Evolutionary conservation across 2,329 filamentous ascomycete species (phyloP).

Genomic region (Macrophomina phaseolina): DNA sequence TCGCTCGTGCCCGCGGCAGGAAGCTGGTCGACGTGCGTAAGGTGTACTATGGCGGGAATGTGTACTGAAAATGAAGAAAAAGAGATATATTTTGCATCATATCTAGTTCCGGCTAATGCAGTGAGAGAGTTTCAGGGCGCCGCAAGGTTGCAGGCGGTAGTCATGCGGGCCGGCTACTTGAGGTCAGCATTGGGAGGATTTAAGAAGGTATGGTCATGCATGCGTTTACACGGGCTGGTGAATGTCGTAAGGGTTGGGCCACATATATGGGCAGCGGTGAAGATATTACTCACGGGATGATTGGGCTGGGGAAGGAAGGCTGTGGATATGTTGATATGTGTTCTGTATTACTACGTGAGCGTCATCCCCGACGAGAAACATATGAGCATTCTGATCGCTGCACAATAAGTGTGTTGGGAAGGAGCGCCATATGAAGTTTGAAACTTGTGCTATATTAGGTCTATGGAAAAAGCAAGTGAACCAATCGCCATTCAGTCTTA

Average conservation of each 20-base stretch:
- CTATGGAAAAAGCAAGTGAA: neutral
- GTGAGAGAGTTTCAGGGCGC: no score
- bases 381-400: neutral
- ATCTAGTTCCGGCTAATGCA: no score
- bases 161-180: no score
- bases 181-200: no score
- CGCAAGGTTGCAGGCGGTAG: no score
- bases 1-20: slow-evolving; percentile 86
- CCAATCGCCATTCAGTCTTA: neutral
- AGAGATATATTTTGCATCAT: neutral
- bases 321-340: slow-evolving; percentile 13
- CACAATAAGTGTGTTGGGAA: neutral
- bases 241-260: no score
- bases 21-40: slow-evolving; percentile 96
- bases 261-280: no score
- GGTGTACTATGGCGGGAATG: slow-evolving; percentile 89
- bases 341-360: slow-evolving; percentile 13
- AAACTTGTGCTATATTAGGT: neutral
- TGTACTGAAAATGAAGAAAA: slow-evolving; percentile 1
- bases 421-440: no score
- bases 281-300: no score
- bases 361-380: neutral
- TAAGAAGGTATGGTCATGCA: no score
- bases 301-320: neutral
- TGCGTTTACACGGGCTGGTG: no score